These are phyloP conservation scores for Zasmidium cellare DNA, from an alignment of 2,329 filamentous ascomycete genomes.

Conservation along the genomic window DNA sequence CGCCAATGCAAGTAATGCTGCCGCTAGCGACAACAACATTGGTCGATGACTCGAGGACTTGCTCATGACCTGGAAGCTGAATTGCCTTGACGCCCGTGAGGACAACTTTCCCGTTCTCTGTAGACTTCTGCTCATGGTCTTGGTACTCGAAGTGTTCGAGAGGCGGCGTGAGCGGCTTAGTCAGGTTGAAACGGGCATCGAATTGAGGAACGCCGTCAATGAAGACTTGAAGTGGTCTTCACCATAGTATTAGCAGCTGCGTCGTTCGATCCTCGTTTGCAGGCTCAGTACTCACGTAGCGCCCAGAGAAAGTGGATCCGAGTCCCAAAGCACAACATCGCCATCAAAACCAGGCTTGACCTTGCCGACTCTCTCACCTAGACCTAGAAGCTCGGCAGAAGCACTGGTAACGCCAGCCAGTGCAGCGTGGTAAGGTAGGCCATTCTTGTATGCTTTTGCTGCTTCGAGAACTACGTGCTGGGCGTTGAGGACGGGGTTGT, in stretches of 20 bases:
- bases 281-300: slow-evolving; percentile 7
- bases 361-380: slow-evolving; percentile 43
- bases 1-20: slow-evolving; percentile 58
- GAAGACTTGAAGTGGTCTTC: slow-evolving; percentile 43
- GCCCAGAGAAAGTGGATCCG: slow-evolving; percentile 38
- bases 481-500: slow-evolving; percentile 69
- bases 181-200: slow-evolving; percentile 51
- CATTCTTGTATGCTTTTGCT: slow-evolving; percentile 45
- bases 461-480: slow-evolving; percentile 67
- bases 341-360: slow-evolving; percentile 43
- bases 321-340: slow-evolving; percentile 46
- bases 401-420: slow-evolving; percentile 42
- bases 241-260: no score
- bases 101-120: slow-evolving; percentile 43
- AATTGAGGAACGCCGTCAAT: slow-evolving; percentile 53
- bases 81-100: slow-evolving; percentile 59
- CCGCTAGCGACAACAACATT: slow-evolving; percentile 53
- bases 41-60: slow-evolving; percentile 9
- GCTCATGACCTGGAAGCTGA: slow-evolving; percentile 49
- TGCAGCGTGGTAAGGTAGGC: slow-evolving; percentile 42
- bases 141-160: slow-evolving; percentile 43
- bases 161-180: slow-evolving; percentile 48
- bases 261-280: no score
- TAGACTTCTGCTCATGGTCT: slow-evolving; percentile 38
- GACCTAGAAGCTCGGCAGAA: slow-evolving; percentile 41